These are phyloP conservation scores for Polysphondylium violaceum DNA, from an alignment of 78 protist species.

Conservation along the genomic window DNA sequence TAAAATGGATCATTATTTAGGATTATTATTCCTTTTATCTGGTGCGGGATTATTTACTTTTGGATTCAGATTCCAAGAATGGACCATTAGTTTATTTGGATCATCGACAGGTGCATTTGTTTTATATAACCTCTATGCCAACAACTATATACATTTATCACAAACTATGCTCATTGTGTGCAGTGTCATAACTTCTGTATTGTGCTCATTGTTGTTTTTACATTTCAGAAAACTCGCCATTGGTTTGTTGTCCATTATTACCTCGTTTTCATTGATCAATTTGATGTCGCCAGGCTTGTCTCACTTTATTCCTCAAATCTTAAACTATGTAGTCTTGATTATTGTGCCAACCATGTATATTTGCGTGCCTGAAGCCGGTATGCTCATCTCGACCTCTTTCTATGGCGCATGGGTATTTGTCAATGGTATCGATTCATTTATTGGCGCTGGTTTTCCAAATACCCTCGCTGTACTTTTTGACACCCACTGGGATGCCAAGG, in stretches of 20 bases:
- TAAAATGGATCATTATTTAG: neutral
- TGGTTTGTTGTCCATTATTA: neutral
- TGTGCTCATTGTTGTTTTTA: constrained; percentile 15
- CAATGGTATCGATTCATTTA: constrained; percentile 32
- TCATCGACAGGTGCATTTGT: constrained; percentile 15
- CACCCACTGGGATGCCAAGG: neutral
- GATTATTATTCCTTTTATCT: constrained; percentile 9
- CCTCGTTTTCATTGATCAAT: neutral
- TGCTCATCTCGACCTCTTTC: constrained; percentile 20
- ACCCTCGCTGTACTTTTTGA: neutral
- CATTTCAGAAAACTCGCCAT: constrained; percentile 3
- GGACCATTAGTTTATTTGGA: constrained; percentile 44
- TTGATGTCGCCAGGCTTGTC: constrained; percentile 10
- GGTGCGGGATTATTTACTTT: neutral
- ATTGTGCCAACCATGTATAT: constrained; percentile 19
- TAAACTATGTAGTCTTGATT: neutral
- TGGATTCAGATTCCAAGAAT: constrained; percentile 11
- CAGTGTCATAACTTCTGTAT: neutral
- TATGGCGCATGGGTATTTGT: constrained; percentile 56
- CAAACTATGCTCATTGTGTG: neutral
- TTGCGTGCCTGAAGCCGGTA: constrained; percentile 13
- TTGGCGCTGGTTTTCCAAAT: constrained; percentile 60
- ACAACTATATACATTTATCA: neutral
- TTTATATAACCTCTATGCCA: neutral
- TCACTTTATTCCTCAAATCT: neutral